phyloP scores from a whole-genome alignment of 208 protist genomes.

The Angomonas ambiguus region DNA sequence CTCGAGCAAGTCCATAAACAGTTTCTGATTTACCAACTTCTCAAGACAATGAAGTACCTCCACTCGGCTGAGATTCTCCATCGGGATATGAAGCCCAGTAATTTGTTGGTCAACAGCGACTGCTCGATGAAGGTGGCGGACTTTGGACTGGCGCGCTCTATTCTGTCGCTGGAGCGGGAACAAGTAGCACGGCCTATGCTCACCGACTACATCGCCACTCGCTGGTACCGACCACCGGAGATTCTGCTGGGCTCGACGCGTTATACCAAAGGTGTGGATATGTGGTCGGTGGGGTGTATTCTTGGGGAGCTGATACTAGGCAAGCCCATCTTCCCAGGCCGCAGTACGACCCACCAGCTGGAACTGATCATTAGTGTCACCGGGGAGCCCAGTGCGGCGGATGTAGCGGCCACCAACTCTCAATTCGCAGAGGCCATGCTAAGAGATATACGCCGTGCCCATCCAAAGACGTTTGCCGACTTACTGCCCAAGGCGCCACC shows the following conservation, averaged over 20 bases:
- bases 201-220: slow-evolving; percentile 95
- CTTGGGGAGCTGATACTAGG: slow-evolving; percentile 94
- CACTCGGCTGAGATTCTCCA: slow-evolving; percentile 91
- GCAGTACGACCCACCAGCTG: slow-evolving; percentile 96
- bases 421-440: slow-evolving; percentile 95
- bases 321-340: slow-evolving; percentile 94
- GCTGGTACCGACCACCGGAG: slow-evolving; percentile 99
- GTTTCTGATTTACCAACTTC: slow-evolving; percentile 97
- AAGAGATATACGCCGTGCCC: slow-evolving; percentile 68
- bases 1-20: slow-evolving; percentile 97
- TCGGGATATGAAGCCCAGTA: slow-evolving; percentile 93
- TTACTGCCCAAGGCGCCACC: slow-evolving; percentile 88
- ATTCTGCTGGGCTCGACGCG: slow-evolving; percentile 95
- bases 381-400: slow-evolving; percentile 77
- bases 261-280: slow-evolving; percentile 97
- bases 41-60: slow-evolving; percentile 96
- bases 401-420: slow-evolving; percentile 93
- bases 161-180: slow-evolving; percentile 86
- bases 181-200: slow-evolving; percentile 81
- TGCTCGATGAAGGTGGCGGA: slow-evolving; percentile 97
- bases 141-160: slow-evolving; percentile 96
- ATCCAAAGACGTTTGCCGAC: slow-evolving; percentile 69
- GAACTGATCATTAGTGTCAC: slow-evolving; percentile 94
- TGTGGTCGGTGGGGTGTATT: slow-evolving; percentile 98
- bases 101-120: slow-evolving; percentile 91